Base-by-base conservation (phyloP, 179 eudicot genomes). In the Amaranthus tricolor region DNA sequence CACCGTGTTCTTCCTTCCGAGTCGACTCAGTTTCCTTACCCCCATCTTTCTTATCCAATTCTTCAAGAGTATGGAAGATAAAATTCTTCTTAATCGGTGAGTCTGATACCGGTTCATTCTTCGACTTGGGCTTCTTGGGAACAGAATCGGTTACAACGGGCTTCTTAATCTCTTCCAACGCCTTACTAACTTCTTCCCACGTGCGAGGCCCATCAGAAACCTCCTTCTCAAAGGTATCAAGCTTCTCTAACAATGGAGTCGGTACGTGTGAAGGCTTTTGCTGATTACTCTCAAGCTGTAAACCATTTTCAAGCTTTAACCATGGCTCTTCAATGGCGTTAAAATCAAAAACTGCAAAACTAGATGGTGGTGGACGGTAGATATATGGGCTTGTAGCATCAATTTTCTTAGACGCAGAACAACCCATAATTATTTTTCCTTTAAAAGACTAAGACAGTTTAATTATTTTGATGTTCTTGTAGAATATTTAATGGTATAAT, bases 151-250 rank as follows among this genome's bases (percentile, higher is more conserved):
- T 31, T 31, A 31, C 40, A 31, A 31, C 17, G 85, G 91, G 76
- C 63, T 69, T 81, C 77, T 89, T 90, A 67, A 88, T 81, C 58
- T 83, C 88, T 55, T 89, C 88, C 59, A 94, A 77, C 62, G 84
- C 96, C 74, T 89, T 94, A 80, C 96, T 94, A 24, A 92, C 91
- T 60, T 94, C 97, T 9, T 92, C 97, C 98, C 98, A 94, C 20
- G 96, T 40, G 66, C 88, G 83, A 49, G 98, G 96, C 21, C 44
- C 75, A 9, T 73, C 58, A 6, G 88, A 84, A 6, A 73, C 89
- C 17, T 75, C 82, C 53, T 74, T 71, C 74, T 93, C 97, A 19
- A 85, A 73, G 57, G 80, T 78, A 65, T 86, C 81, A 62, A 94
- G 89, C 87, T 94, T 94, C 68, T 89, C 96, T 0, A 90, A 89